Evolutionary conservation across 2,329 filamentous ascomycete genomes (phyloP), one percentile per base, ranked within the genome.

Genomic region (Diaporthe sp.): DNA sequence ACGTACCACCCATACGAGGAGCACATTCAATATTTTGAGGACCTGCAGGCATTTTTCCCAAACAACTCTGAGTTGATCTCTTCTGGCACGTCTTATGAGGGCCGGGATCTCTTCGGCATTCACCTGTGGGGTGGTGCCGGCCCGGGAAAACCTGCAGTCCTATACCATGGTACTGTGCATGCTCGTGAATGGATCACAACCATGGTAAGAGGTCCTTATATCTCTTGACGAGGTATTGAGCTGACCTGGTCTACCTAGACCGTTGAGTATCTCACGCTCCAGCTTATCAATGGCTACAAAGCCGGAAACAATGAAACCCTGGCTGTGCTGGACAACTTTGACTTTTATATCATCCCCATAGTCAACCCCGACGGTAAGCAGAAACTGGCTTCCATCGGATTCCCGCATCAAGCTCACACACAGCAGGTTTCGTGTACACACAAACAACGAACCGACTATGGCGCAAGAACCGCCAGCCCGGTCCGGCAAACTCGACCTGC

Each of bases 281-380:
- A 67, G 30, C 64, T 67, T 22, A 67, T 67, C 13, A 52, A 52
- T 10, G 64, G 64, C 45, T 67, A 67, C n/a, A 52, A 67, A 22
- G 64, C 22, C 22, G 64, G 64, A 4, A n/a, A 67, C 15, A 67
- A 52, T 25, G 64, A 52, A 1, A 47, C 55, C 3, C 15, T 8
- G 25, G 7, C 25, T 28, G 57, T 89, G 70, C 85, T 93, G 30
- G 86, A 92, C 81, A 89, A 85, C 73, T 92, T 91, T 79, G 92
- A 94, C 82, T 92, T 92, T 77, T 92, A 92, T 80, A 87, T 93
- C 77, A 86, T 92, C 74, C 90, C 91, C 4, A 82, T 92, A 33
- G 89, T 91, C 19, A 92, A 92, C 79, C 89, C 90, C 0, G 90
- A 92, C 71, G 89, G 87, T 88, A 79, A 78, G 83, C 71, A 17